Percentiles rank a stretch among this genome's conserved stretches.
phyloP scores from a whole-genome alignment of 805 yeast genomes.

The Priceomyces fermenticarens region DNA sequence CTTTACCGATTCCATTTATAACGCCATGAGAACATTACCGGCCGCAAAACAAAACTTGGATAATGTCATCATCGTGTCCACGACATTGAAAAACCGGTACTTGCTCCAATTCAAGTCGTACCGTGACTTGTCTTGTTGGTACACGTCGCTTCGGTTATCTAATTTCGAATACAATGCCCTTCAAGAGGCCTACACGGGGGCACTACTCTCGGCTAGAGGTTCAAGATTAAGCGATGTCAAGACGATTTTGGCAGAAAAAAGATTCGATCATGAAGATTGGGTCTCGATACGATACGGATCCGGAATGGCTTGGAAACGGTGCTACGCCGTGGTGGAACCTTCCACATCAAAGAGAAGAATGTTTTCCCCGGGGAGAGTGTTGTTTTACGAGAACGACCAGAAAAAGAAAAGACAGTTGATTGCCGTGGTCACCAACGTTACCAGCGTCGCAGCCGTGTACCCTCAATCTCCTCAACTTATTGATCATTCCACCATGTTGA shows the following conservation, averaged over 20 bases:
- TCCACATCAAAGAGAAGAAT: conserved; percentile 48
- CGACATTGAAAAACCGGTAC: conserved; percentile 87
- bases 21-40: conserved; percentile 65
- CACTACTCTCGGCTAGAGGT: conserved; percentile 88
- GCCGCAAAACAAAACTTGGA: conserved; percentile 60
- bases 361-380: conserved; percentile 60
- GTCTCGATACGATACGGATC: conserved; percentile 91
- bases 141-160: conserved; percentile 76
- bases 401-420: conserved; percentile 66
- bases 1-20: conserved; percentile 84
- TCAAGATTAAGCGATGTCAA: conserved; percentile 81
- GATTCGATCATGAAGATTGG: conserved; percentile 91
- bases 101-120: conserved; percentile 72
- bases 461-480: conserved; percentile 81
- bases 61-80: conserved; percentile 83
- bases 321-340: conserved; percentile 86
- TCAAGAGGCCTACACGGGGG: conserved; percentile 97
- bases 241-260: conserved; percentile 78
- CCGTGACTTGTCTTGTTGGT: conserved; percentile 71
- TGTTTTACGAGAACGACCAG: conserved; percentile 82
- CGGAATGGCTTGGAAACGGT: conserved; percentile 97
- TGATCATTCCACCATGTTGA: conserved; percentile 84
- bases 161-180: conserved; percentile 76
- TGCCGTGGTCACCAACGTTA: conserved; percentile 72
- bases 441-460: conserved; percentile 83